These are phyloP conservation scores for Coprinellus aureogranulatus DNA, from an alignment of 768 basidiomycete species.

Conservation along the genomic window DNA sequence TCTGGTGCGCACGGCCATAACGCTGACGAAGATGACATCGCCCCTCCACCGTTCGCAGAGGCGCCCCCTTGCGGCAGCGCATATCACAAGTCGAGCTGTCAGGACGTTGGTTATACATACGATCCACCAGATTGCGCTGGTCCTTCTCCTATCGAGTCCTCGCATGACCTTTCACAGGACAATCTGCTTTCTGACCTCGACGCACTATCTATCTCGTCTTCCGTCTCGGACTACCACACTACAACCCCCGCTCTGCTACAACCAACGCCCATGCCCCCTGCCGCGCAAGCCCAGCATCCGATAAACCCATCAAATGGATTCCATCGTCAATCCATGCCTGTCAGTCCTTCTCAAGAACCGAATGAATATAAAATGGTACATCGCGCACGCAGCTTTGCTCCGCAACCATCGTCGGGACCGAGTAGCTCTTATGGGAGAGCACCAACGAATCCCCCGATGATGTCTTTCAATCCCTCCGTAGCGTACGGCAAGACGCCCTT, in stretches of 20 bases:
- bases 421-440: background rate
- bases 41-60: conserved; percentile 6
- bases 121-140: background rate
- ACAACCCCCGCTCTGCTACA: background rate
- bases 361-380: background rate
- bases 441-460: conserved; percentile 13
- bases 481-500: conserved; percentile 37
- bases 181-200: background rate
- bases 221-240: background rate
- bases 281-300: background rate
- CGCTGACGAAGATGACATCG: conserved; percentile 3
- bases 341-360: background rate
- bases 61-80: background rate
- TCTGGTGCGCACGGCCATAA: background rate
- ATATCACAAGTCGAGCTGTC: background rate
- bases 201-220: background rate
- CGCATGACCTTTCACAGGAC: background rate
- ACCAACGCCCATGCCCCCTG: background rate
- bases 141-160: background rate
- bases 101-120: background rate
- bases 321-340: conserved; percentile 8
- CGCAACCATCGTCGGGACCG: background rate
- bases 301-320: background rate
- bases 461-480: conserved; percentile 45
- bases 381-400: background rate